Percentiles rank a stretch among this genome's conserved stretches.
Evolutionary conservation across 257 asterid species (phyloP).

Genomic region (Rehmannia glutinosa): DNA sequence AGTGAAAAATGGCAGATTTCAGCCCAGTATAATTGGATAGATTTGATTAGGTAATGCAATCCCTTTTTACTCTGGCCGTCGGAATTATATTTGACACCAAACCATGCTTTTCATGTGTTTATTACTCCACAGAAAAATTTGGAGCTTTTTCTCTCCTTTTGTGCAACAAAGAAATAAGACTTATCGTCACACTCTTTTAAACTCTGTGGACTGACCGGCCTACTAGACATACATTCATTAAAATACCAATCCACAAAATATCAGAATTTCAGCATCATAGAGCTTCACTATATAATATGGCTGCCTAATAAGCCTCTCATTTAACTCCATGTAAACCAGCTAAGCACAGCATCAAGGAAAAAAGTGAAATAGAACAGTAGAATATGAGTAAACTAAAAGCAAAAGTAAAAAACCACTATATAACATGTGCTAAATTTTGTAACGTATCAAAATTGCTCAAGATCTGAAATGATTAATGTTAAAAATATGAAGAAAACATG

Average conservation of each 20-base stretch:
- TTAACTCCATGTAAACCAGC: not conserved
- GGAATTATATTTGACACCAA: not conserved
- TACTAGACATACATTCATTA: no score
- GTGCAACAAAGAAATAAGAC: no score
- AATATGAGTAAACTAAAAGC: not conserved
- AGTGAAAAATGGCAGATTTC: not conserved
- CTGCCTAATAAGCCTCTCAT: not conserved
- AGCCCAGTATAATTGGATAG: not conserved
- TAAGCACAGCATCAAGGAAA: not conserved
- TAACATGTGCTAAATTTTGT: no score
- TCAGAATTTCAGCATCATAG: not conserved
- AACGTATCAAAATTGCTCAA: not conserved
- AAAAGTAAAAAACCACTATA: not conserved
- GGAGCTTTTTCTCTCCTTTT: no score
- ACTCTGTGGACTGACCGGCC: not conserved
- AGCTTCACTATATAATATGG: not conserved
- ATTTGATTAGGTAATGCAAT: not conserved
- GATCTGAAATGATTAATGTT: not conserved
- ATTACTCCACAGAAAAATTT: not conserved
- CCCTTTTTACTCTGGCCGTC: not conserved
- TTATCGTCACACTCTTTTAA: not conserved
- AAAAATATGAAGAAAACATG: not conserved
- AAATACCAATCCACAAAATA: no score
- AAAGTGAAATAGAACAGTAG: not conserved
- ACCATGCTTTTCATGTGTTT: not conserved